These are phyloP conservation scores for Neotropicomus parvogracilis DNA, from an alignment of 1,284 basidiomycete genomes.

Conservation along the genomic window DNA sequence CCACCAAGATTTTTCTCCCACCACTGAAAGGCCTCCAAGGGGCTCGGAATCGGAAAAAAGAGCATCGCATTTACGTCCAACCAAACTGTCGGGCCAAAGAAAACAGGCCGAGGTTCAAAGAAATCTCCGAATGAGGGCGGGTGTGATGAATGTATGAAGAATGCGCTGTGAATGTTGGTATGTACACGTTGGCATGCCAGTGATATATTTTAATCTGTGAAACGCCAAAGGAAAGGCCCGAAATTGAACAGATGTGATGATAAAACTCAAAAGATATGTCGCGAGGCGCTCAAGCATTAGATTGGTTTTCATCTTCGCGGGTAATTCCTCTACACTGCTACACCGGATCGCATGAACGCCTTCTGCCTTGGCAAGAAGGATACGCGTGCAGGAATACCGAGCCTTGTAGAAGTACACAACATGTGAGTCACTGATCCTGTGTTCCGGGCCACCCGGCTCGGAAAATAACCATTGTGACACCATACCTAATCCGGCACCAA, in stretches of 20 bases:
- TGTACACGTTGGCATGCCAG: slow-evolving; percentile 22
- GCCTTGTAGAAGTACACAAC: slow-evolving; percentile 76
- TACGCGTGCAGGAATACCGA: slow-evolving; percentile 88
- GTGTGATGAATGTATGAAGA: neutral
- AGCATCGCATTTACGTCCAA: slow-evolving; percentile 8
- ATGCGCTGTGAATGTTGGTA: slow-evolving; percentile 16
- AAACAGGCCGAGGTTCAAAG: slow-evolving; percentile 10
- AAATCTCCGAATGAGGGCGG: slow-evolving; percentile 3
- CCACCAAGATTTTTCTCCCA: neutral
- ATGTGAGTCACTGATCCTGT: slow-evolving; percentile 4
- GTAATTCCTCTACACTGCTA: slow-evolving; percentile 69
- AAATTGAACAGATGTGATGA: neutral
- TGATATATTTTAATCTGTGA: slow-evolving; percentile 17
- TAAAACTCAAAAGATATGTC: neutral
- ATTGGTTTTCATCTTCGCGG: slow-evolving; percentile 72
- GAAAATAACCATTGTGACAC: slow-evolving; percentile 67
- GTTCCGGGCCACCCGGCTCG: too few species aligned
- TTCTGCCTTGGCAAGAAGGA: slow-evolving; percentile 86
- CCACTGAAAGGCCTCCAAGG: neutral
- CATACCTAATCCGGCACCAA: slow-evolving; percentile 98
- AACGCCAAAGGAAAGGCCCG: neutral
- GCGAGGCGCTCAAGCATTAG: slow-evolving; percentile 17
- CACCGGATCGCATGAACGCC: slow-evolving; percentile 87
- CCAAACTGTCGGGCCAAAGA: slow-evolving; percentile 2
- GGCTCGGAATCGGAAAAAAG: neutral